Evolutionary conservation across 192 early-diverging fungal species (phyloP).

Genomic region (Dissophora ornata): DNA sequence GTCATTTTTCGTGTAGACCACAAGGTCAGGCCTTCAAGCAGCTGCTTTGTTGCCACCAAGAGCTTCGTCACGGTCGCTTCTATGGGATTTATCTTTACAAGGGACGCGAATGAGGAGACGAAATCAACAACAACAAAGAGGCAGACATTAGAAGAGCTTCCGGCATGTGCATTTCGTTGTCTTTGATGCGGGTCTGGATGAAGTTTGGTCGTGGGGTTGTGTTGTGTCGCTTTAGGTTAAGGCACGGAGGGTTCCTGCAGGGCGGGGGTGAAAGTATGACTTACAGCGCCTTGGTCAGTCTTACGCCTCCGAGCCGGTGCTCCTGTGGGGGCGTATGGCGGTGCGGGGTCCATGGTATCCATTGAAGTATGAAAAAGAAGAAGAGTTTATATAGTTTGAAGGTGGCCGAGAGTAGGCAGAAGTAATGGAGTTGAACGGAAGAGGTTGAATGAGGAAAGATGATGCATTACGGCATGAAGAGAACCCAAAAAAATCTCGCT

Average conservation of each 20-base stretch:
- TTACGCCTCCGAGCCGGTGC: constrained; percentile 1
- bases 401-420: too few species aligned
- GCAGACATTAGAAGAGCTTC: too few species aligned
- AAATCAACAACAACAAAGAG: too few species aligned
- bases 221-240: not conserved
- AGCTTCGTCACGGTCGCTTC: constrained; percentile 62
- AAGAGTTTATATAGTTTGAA: not conserved
- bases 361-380: not conserved
- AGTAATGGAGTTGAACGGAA: too few species aligned
- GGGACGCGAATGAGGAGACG: not conserved
- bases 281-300: constrained; percentile 23
- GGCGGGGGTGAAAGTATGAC: not conserved
- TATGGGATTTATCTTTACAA: constrained; percentile 61
- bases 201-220: not conserved
- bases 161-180: too few species aligned
- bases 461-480: too few species aligned
- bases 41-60: constrained; percentile 59
- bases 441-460: too few species aligned
- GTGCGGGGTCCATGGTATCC: constrained; percentile 2
- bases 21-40: constrained; percentile 59
- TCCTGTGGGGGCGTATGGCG: not conserved
- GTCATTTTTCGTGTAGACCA: constrained; percentile 56
- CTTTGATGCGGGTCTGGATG: too few species aligned
- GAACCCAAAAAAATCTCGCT: too few species aligned
- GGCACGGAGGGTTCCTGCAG: too few species aligned